phyloP scores from a whole-genome alignment of 768 basidiomycete genomes.

The Mycena vulgaris region DNA sequence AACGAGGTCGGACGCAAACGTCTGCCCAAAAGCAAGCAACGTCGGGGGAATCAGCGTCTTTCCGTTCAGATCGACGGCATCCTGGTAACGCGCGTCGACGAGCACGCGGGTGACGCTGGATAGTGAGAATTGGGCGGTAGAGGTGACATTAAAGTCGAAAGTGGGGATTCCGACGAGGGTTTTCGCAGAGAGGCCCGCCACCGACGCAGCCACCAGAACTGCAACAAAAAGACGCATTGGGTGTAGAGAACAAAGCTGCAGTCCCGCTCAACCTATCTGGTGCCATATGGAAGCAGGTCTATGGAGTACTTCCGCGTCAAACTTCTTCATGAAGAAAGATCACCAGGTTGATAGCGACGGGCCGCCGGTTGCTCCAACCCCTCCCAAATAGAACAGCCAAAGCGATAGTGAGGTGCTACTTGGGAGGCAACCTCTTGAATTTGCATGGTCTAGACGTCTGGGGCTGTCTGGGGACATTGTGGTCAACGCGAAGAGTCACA shows the following conservation, averaged over 20 bases:
- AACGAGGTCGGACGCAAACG: conserved; percentile 37
- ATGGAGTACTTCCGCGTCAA: neutral
- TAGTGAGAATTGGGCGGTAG: conserved; percentile 25
- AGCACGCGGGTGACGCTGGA: conserved; percentile 33
- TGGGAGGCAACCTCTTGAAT: no score
- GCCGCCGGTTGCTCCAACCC: neutral
- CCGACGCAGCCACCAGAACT: neutral
- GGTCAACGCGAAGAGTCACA: no score
- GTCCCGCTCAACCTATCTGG: neutral
- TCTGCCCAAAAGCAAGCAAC: conserved; percentile 37
- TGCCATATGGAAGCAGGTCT: neutral
- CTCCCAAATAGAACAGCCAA: no score
- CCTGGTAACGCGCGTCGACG: conserved; percentile 36
- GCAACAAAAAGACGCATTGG: conserved; percentile 12
- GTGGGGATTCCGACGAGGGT: conserved; percentile 38
- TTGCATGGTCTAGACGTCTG: no score
- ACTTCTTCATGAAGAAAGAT: neutral
- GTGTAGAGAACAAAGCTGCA: neutral
- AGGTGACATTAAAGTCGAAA: conserved; percentile 34
- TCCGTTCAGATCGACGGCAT: conserved; percentile 31
- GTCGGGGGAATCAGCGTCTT: conserved; percentile 41
- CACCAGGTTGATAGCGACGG: neutral
- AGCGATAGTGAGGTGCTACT: no score
- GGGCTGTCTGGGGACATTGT: no score
- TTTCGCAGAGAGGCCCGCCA: conserved; percentile 5